Evolutionary conservation across 2,329 filamentous ascomycete species (phyloP).

Genomic region (Calonectria leucothoes): DNA sequence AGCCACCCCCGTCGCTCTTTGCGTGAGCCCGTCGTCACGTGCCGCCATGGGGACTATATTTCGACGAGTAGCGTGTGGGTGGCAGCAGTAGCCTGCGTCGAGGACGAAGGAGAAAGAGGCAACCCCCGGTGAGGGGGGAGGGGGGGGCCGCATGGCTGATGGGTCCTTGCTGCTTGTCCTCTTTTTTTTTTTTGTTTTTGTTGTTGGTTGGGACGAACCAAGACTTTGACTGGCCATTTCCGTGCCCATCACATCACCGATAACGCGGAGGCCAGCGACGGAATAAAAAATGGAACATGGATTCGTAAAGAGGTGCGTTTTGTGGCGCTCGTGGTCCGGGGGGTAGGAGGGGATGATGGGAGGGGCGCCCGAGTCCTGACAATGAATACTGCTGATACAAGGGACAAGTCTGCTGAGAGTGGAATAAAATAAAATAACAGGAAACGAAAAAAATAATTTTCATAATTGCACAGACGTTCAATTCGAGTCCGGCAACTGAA

Average conservation of each 20-base stretch:
- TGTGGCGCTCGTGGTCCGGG: background rate
- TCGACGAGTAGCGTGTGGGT: background rate
- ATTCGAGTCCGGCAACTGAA: background rate
- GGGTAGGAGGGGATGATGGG: background rate
- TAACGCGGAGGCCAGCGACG: background rate
- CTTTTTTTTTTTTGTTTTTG: background rate
- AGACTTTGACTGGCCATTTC: background rate
- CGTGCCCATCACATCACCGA: background rate
- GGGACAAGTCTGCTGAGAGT: background rate
- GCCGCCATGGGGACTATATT: conserved; percentile 2
- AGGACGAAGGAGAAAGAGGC: background rate
- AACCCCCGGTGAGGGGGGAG: background rate
- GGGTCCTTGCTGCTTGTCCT: background rate
- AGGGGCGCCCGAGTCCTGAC: background rate
- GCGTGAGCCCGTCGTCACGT: conserved; percentile 4
- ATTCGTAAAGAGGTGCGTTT: background rate
- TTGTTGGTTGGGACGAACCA: background rate
- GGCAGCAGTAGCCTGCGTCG: background rate
- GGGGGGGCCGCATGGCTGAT: background rate
- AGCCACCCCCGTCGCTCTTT: conserved; percentile 1
- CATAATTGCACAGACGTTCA: background rate
- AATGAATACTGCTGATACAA: background rate
- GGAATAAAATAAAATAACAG: background rate
- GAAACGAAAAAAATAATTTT: background rate
- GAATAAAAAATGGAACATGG: conserved; percentile 1